A percentile compares a stretch with the other conserved stretches of the same genome.
Evolutionary conservation across 1,284 basidiomycete genomes (phyloP).

Genomic region (Sanghuangporus sanghuang): DNA sequence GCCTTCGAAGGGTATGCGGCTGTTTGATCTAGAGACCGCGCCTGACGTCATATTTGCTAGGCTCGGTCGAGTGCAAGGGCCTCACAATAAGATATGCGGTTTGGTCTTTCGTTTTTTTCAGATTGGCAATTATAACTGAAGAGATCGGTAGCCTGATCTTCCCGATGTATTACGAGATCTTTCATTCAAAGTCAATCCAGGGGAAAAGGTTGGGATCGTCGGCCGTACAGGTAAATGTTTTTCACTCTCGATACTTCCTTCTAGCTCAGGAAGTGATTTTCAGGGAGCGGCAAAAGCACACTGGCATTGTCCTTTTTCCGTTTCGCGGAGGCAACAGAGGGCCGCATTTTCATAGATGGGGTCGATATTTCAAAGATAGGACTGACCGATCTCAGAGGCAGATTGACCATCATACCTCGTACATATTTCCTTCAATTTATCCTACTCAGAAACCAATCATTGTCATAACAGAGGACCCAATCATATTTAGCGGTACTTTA

Average conservation of each 20-base stretch:
- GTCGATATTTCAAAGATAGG: slow-evolving; percentile 83
- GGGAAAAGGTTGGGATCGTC: slow-evolving; percentile 84
- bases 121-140: neutral
- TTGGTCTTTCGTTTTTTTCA: slow-evolving; percentile 28
- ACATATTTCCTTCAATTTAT: neutral
- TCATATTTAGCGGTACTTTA: slow-evolving; percentile 83
- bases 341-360: slow-evolving; percentile 83
- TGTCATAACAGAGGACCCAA: slow-evolving; percentile 71
- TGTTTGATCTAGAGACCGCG: neutral
- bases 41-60: neutral
- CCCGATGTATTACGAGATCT: slow-evolving; percentile 84
- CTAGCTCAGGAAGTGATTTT: neutral
- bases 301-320: slow-evolving; percentile 93
- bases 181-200: slow-evolving; percentile 70
- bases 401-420: slow-evolving; percentile 92
- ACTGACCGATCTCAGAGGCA: slow-evolving; percentile 81
- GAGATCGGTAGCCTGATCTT: slow-evolving; percentile 58
- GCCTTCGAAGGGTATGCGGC: slow-evolving; percentile 60
- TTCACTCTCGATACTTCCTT: slow-evolving; percentile 18
- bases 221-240: slow-evolving; percentile 67
- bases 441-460: neutral
- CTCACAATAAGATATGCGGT: slow-evolving; percentile 87
- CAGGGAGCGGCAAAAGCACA: slow-evolving; percentile 69
- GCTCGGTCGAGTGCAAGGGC: slow-evolving; percentile 68
- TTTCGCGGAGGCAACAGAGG: slow-evolving; percentile 85